Base-by-base conservation (phyloP, 208 protist species). In the Leishmania aethiopica region DNA sequence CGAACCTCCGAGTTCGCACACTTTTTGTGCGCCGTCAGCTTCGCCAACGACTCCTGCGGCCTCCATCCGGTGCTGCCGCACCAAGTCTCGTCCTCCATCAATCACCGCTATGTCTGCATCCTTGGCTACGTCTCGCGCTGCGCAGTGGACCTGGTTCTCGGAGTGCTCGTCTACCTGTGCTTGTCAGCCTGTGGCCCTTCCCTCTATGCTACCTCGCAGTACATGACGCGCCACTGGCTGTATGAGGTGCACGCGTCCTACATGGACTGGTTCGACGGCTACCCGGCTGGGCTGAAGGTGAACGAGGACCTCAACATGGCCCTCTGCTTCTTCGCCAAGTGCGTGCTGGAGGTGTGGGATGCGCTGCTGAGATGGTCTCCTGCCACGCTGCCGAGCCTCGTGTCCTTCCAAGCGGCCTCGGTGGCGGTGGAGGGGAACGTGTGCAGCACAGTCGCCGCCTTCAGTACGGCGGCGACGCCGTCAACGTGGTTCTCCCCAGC, bases 241-340 rank as follows among this genome's bases (percentile, higher is more conserved):
- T 94, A 91, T 70, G 92, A 96, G 72, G 45, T 93, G 17, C 95
- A 97, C 89, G 85, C 94, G 70, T 83, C 86, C n/a, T 96, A 96
- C 85, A 92, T 98, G 82, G 84, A 96, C 75, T 99, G 97, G 97
- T 95, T 98, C 79, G 93, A 96, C 73, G 94, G 96, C 57, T 98
- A 95, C 92, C 97, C 97, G 3, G 95, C 94, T 13, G 97, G 97
- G 10, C 88, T 99, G n/a, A 99, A 99, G 89, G 88, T 98, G 67
- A 99, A 99, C 88, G 93, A 95, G 77, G 94, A 98, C 73, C 83
- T 99, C 13, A 96, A 96, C 83, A 91, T 91, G 82, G 93, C 93
- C 13, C 85, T 98, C 53, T 96, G 94, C 80, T 94, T 92, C 81
- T 89, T 96, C 73, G 87, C 93, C 15, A 89, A 95, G 70, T 82